Conservation (phyloP, 2,329 filamentous ascomycete species). For the Trichophyton benhamiae region DNA sequence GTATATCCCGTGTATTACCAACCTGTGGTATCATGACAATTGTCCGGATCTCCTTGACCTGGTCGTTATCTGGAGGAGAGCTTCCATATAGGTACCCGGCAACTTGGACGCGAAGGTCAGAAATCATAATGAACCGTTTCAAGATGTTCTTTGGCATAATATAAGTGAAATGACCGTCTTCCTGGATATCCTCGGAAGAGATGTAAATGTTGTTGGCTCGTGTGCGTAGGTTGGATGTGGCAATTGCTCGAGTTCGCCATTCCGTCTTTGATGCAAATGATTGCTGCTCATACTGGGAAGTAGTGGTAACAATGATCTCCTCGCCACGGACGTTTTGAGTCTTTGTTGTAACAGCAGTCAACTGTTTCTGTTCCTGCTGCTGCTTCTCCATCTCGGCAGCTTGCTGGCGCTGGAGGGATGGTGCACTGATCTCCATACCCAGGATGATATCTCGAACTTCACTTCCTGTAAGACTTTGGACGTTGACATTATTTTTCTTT, state of each 20-base stretch:
- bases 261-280: conserved; percentile 98
- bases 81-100: conserved; percentile 90
- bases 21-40: conserved; percentile 98
- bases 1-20: conserved; percentile 80
- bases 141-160: conserved; percentile 99
- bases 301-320: conserved; percentile 96
- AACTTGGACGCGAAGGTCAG: conserved; percentile 90
- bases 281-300: conserved; percentile 93
- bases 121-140: conserved; percentile 95
- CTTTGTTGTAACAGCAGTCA: conserved; percentile 95
- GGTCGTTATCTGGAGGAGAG: conserved; percentile 85
- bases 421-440: conserved; percentile 98
- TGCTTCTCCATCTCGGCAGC: conserved; percentile 98
- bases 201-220: conserved; percentile 98
- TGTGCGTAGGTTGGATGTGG: conserved; percentile 86
- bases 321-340: conserved; percentile 95
- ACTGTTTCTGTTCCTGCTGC: conserved; percentile 88
- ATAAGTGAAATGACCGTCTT: conserved; percentile 81
- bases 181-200: conserved; percentile 82
- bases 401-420: conserved; percentile 95
- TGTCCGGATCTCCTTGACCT: conserved; percentile 91
- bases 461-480: conserved; percentile 86
- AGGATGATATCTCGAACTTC: conserved; percentile 97
- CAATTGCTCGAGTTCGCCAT: conserved; percentile 93
- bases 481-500: conserved; percentile 99